Conservation (phyloP, 345 rosid genomes). For the Syzygium jambos region DNA sequence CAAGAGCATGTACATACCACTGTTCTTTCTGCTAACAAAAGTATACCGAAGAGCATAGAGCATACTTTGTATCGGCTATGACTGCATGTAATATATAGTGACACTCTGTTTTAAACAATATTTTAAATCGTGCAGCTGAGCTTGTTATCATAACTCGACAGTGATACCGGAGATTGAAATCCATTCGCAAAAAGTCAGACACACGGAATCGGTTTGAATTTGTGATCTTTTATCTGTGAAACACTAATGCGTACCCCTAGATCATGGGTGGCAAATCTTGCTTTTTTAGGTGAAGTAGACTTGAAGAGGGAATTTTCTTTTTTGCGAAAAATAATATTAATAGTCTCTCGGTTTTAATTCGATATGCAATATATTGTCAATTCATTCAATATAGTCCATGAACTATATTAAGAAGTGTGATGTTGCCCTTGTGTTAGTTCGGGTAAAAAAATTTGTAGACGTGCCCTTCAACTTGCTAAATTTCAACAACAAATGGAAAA, state of each 20-base stretch:
- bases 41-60: no score
- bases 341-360: fast-evolving
- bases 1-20: no score
- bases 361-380: fast-evolving
- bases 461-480: no score
- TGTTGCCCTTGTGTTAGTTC: no score
- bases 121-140: not conserved
- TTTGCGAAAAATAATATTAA: not conserved
- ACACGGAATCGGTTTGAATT: not conserved
- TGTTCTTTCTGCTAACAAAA: no score
- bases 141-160: not conserved
- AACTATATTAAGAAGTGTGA: not conserved
- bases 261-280: not conserved
- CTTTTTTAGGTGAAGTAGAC: not conserved
- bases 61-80: not conserved
- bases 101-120: no score
- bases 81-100: no score
- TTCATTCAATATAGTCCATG: fast-evolving
- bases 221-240: not conserved
- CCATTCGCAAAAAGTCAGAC: not conserved
- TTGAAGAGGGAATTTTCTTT: not conserved
- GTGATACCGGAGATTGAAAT: not conserved
- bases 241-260: not conserved
- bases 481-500: not conserved
- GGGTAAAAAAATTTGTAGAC: not conserved